phyloP scores from a whole-genome alignment of 2,329 filamentous ascomycete genomes.

The Penicillium fuscoglaucum region DNA sequence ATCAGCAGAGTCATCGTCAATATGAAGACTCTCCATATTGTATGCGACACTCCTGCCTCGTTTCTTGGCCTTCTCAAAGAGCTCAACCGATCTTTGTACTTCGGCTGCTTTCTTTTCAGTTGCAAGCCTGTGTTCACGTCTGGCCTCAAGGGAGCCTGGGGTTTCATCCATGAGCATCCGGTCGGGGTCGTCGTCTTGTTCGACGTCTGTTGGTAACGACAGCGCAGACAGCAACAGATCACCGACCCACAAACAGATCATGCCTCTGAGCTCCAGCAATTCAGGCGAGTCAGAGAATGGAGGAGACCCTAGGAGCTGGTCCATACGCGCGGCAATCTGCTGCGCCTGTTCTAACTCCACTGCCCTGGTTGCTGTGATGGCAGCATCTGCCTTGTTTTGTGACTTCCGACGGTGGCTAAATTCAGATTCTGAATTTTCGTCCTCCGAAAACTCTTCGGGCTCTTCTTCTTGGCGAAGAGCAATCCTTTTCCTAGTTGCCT shows the following conservation, averaged over 20 bases:
- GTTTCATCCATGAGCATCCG: conserved; percentile 23
- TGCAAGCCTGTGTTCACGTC: conserved; percentile 36
- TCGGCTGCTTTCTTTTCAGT: conserved; percentile 36
- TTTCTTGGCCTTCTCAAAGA: conserved; percentile 37
- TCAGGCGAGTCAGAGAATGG: conserved; percentile 69
- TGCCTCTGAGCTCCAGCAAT: conserved; percentile 69
- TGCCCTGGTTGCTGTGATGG: conserved; percentile 42
- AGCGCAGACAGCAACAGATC: conserved; percentile 57
- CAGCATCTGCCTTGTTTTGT: conserved; percentile 38
- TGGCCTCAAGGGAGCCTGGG: conserved; percentile 31
- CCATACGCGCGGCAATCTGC: conserved; percentile 67
- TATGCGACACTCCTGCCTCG: conserved; percentile 34
- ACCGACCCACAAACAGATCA: conserved; percentile 72
- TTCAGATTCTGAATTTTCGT: conserved; percentile 32
- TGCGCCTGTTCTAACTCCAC: conserved; percentile 61
- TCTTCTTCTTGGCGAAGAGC: conserved; percentile 26
- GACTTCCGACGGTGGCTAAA: conserved; percentile 22
- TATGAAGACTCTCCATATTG: conserved; percentile 33
- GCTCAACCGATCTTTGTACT: conserved; percentile 34
- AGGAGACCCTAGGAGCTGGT: conserved; percentile 65
- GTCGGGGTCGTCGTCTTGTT: conserved; percentile 18
- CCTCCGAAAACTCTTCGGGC: conserved; percentile 33
- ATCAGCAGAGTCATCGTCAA: conserved; percentile 24
- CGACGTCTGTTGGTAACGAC: conserved; percentile 19
- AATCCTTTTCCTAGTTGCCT: conserved; percentile 45